Base-by-base conservation (phyloP, 306 rosid species). In the Gynostemma pentaphyllum region DNA sequence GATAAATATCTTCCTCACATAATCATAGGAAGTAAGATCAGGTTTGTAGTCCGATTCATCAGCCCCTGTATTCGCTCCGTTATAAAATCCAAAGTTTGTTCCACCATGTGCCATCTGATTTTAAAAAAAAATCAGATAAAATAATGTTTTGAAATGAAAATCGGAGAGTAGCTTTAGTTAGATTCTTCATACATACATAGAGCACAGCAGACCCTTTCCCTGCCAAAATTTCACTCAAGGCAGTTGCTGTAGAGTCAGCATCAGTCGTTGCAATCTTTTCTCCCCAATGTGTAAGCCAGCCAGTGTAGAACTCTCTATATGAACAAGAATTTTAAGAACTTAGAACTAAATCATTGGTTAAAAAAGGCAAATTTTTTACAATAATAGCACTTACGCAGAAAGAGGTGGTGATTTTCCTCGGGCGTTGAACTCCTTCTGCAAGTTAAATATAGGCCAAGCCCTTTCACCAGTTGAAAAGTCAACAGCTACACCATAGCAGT, bases 201-300 rank as follows among this genome's bases (percentile, higher is more conserved):
- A 92, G 88, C 68, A 88, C 94, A 18, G 82, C 94, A 52, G 96
- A 92, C 51, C 95, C 96, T 72, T 92, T 88, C 72, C 72, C 77
- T 56, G 60, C 80, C 89, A 92, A 74, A 75, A 92, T 86, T 39
- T 75, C 77, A 64, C 80, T 74, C 76, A 92, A 83, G 32, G 83
- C 70, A 46, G 88, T 75, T 62, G 96, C 96, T 41, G 95, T 86
- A 68, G 63, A 75, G 69, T 81, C 74, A 68, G 98, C 96, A 59
- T 37, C 79, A 66, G 96, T 92, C 67, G 42, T 50, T 2, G 95
- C 94, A 68, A 68, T 73, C 62, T 70, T 70, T 76, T 92, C 98
- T 63, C 98, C 94, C 98, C 98, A 92, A 16, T 92, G 98, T 9
- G 95, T 92, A 67, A 92, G 94, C 98, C 98, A 92, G 26, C 96